Conservation (phyloP, 2,329 filamentous ascomycete genomes). For the Nannizziopsis arthrosporioides region DNA sequence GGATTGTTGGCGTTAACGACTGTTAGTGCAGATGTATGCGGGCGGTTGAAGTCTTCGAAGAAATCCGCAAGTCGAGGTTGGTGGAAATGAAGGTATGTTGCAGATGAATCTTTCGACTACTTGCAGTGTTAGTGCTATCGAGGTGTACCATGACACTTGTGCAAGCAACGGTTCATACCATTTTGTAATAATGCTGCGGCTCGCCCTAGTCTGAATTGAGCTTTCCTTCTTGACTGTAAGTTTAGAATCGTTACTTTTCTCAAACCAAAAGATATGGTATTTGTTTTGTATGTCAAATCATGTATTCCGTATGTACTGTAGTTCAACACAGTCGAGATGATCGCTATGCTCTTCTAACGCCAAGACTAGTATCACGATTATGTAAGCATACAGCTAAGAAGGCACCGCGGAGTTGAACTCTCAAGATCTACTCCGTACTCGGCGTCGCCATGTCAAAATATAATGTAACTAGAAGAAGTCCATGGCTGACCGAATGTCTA, state of each 20-base stretch:
- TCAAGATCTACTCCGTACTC: no score
- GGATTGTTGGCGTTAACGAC: constrained; percentile 17
- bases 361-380: no score
- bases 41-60: constrained; percentile 41
- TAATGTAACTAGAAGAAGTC: neutral
- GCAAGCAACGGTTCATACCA: constrained; percentile 1
- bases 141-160: constrained; percentile 5
- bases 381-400: no score
- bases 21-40: constrained; percentile 27
- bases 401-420: no score
- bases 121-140: constrained; percentile 1
- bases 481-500: neutral
- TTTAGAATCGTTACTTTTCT: no score
- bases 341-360: no score
- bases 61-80: constrained; percentile 38
- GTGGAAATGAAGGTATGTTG: constrained; percentile 39
- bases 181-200: neutral
- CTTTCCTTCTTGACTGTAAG: no score
- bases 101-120: constrained; percentile 41
- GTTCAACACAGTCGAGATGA: no score
- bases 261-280: no score
- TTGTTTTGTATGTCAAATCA: no score
- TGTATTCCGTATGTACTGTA: no score
- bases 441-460: neutral
- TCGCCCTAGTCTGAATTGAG: no score